Conservation (phyloP, 108 stramenopile genomes). For the Discostella pseudostelligera region DNA sequence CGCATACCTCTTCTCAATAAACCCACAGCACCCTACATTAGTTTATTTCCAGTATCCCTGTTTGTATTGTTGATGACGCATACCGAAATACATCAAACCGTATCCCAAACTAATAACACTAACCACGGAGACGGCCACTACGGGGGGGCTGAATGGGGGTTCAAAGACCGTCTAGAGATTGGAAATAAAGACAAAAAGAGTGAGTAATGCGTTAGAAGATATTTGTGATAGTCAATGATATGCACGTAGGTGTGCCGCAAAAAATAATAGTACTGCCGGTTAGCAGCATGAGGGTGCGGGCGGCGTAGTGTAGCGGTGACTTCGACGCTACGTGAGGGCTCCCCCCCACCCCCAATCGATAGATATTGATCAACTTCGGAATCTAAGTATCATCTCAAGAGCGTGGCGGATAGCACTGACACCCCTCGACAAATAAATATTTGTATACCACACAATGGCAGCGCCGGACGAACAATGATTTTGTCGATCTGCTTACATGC, state of each 20-base stretch:
- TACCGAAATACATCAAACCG: conserved; percentile 71
- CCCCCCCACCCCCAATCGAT: too few species aligned
- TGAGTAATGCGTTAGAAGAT: conserved; percentile 4
- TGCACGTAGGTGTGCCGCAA: too few species aligned
- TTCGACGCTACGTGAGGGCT: too few species aligned
- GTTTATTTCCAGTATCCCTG: conserved; percentile 85
- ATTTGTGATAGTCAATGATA: neutral
- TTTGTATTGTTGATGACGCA: conserved; percentile 80
- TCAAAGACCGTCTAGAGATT: conserved; percentile 48
- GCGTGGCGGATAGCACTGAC: too few species aligned
- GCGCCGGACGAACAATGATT: too few species aligned
- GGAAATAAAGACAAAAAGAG: conserved; percentile 13
- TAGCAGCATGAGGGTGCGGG: neutral
- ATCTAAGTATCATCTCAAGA: too few species aligned
- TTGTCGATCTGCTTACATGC: conserved; percentile 42
- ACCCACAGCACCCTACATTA: neutral
- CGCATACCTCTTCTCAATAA: neutral
- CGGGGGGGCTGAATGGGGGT: conserved; percentile 38
- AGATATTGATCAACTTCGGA: too few species aligned
- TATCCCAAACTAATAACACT: conserved; percentile 52
- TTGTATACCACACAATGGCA: too few species aligned
- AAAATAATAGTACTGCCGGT: neutral
- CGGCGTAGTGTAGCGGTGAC: neutral
- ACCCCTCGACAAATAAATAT: too few species aligned
- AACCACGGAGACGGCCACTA: conserved; percentile 27